A percentile compares a stretch with the other conserved stretches of the same genome.
Evolutionary conservation across 2,329 filamentous ascomycete genomes (phyloP).

Genomic region (Byssochlamys sp.): DNA sequence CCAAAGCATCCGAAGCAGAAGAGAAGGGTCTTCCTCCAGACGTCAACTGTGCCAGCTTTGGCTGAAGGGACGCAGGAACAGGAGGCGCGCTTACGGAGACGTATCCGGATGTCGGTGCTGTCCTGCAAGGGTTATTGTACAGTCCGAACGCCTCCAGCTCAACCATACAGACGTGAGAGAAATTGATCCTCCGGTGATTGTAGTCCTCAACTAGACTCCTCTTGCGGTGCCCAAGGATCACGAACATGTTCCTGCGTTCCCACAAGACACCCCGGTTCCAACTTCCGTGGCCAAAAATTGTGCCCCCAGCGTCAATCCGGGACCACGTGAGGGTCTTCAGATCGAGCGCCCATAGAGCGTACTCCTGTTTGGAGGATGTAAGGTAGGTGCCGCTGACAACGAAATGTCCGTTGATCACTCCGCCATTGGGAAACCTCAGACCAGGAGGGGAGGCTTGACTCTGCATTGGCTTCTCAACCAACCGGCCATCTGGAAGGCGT

Average conservation of each 20-base stretch:
- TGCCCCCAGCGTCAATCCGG: slow-evolving; percentile 86
- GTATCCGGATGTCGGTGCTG: slow-evolving; percentile 69
- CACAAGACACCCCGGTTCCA: slow-evolving; percentile 95
- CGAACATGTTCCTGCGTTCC: slow-evolving; percentile 87
- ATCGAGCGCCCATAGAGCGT: slow-evolving; percentile 91
- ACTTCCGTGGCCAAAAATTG: slow-evolving; percentile 89
- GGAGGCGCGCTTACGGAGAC: slow-evolving; percentile 69
- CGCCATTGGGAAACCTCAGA: slow-evolving; percentile 88
- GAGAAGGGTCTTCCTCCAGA: slow-evolving; percentile 69
- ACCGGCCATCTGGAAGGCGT: slow-evolving; percentile 67
- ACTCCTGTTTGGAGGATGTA: slow-evolving; percentile 95
- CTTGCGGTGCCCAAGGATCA: slow-evolving; percentile 88
- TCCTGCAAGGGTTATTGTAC: slow-evolving; percentile 85
- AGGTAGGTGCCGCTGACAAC: slow-evolving; percentile 95
- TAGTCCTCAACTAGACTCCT: slow-evolving; percentile 93
- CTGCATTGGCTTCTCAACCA: slow-evolving; percentile 77
- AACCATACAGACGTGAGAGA: slow-evolving; percentile 91
- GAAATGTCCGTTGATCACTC: slow-evolving; percentile 89
- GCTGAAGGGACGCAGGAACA: slow-evolving; percentile 47
- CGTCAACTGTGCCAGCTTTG: slow-evolving; percentile 42
- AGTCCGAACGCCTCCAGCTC: slow-evolving; percentile 94
- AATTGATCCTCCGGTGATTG: slow-evolving; percentile 95
- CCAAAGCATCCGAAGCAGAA: slow-evolving; percentile 71
- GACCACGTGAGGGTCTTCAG: slow-evolving; percentile 83
- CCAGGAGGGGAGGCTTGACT: slow-evolving; percentile 80